These are phyloP conservation scores for Gnomoniopsis sp. DNA, from an alignment of 2,329 filamentous ascomycete species.

Conservation along the genomic window DNA sequence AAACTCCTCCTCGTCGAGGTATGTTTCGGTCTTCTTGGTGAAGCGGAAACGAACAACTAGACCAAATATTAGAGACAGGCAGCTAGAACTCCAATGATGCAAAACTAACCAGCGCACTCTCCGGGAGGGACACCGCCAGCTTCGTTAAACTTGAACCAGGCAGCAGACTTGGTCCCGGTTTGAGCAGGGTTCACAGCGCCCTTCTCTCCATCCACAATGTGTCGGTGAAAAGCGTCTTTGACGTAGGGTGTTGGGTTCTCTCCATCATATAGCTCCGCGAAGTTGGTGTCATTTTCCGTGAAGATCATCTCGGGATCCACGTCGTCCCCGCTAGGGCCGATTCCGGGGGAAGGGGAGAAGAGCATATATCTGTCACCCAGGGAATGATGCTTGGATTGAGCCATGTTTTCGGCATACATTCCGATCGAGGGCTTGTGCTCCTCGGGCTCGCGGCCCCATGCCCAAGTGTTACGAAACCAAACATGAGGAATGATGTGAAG, in stretches of 20 bases:
- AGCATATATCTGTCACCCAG: constrained; percentile 81
- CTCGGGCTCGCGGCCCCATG: constrained; percentile 77
- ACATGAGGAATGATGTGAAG: constrained; percentile 92
- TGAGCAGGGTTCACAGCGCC: constrained; percentile 75
- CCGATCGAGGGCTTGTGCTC: constrained; percentile 79
- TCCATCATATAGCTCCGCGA: constrained; percentile 69
- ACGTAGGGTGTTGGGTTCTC: constrained; percentile 81
- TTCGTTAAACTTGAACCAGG: constrained; percentile 91
- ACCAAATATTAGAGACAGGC: background rate
- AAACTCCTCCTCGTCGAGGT: constrained; percentile 88
- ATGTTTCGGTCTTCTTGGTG: constrained; percentile 70
- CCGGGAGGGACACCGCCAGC: constrained; percentile 82
- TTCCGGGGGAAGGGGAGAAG: constrained; percentile 84
- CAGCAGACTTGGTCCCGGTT: constrained; percentile 82
- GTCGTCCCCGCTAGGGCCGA: constrained; percentile 74
- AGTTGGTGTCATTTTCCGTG: constrained; percentile 95
- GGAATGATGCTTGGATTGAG: constrained; percentile 73
- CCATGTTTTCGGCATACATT: constrained; percentile 61
- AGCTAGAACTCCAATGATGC: constrained; percentile 38
- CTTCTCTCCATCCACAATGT: constrained; percentile 80
- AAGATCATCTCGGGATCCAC: constrained; percentile 83
- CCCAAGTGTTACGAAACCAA: constrained; percentile 98
- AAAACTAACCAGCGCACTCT: constrained; percentile 78
- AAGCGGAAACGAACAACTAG: constrained; percentile 86
- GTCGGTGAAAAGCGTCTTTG: constrained; percentile 91